A percentile compares a stretch with the other conserved stretches of the same genome.
Evolutionary conservation across 306 rosid species (phyloP).

Genomic region (Citrullus amarus): DNA sequence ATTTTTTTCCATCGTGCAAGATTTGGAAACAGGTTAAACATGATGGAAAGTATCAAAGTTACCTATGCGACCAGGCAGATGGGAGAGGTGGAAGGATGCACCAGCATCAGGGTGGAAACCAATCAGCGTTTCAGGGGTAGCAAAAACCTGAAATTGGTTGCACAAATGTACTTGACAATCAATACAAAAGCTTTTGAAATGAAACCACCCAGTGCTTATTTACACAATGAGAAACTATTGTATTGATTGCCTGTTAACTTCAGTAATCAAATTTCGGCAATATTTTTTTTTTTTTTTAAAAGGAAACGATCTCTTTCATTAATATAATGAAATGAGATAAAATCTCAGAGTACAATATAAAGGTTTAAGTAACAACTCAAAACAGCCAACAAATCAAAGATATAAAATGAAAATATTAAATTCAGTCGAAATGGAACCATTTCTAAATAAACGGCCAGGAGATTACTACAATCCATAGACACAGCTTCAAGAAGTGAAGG

Average conservation of each 20-base stretch:
- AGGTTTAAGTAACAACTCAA: too few relatives aligned
- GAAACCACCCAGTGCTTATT: neutral
- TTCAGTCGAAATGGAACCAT: too few relatives aligned
- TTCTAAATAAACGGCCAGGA: too few relatives aligned
- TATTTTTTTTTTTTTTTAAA: neutral
- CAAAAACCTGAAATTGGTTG: constrained; percentile 49
- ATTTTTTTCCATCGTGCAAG: neutral
- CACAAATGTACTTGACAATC: neutral
- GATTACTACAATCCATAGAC: too few relatives aligned
- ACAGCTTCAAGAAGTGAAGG: too few relatives aligned
- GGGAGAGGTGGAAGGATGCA: constrained; percentile 90
- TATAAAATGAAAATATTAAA: too few relatives aligned
- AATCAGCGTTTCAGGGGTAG: constrained; percentile 85
- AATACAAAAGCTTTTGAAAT: neutral
- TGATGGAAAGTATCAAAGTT: constrained; percentile 14
- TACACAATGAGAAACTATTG: neutral
- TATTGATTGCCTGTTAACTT: neutral
- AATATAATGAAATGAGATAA: too few relatives aligned
- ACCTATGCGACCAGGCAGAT: constrained; percentile 81
- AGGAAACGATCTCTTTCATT: too few relatives aligned
- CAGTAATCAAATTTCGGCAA: neutral
- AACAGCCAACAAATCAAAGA: too few relatives aligned
- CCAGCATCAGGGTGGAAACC: constrained; percentile 98
- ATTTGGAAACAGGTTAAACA: constrained; percentile 5
- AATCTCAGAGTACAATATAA: too few relatives aligned